Evolutionary conservation across 805 yeast species (phyloP).

Genomic region (Cyberlindnera euphorbiiphila): DNA sequence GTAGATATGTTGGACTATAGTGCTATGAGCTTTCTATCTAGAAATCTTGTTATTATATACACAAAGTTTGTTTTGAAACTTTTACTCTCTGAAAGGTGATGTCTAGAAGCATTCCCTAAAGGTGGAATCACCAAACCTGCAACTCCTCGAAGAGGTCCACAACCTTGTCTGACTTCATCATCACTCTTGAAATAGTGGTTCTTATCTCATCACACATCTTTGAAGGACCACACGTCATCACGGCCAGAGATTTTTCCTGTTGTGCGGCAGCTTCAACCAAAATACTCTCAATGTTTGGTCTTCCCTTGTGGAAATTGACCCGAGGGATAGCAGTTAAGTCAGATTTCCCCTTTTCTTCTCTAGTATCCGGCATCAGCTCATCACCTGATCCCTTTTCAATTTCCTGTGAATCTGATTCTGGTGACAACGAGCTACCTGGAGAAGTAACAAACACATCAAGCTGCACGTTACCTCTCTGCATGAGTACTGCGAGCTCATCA

Average conservation of each 20-base stretch:
- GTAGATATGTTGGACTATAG: too few relatives aligned
- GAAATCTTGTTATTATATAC: neutral
- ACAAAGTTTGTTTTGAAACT: neutral
- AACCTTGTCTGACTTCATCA: constrained; percentile 40
- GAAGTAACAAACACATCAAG: constrained; percentile 36
- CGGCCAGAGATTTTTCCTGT: constrained; percentile 40
- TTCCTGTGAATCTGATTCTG: too few relatives aligned
- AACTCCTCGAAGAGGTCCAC: constrained; percentile 73
- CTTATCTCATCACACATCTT: constrained; percentile 55
- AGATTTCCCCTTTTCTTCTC: neutral
- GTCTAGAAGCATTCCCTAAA: neutral
- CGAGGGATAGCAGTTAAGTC: too few relatives aligned
- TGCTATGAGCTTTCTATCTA: too few relatives aligned
- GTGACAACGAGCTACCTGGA: too few relatives aligned
- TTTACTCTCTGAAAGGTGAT: neutral
- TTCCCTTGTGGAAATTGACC: too few relatives aligned
- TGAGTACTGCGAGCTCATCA: constrained; percentile 37
- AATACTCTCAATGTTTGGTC: constrained; percentile 45
- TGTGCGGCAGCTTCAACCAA: constrained; percentile 31
- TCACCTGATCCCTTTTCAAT: neutral
- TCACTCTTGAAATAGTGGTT: constrained; percentile 36
- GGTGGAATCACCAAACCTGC: constrained; percentile 54
- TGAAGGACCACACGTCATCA: constrained; percentile 63
- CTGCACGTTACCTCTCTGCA: constrained; percentile 22
- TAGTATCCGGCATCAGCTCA: too few relatives aligned